Conservation (phyloP, 495 filamentous ascomycete genomes). For the Penicillium manginii region DNA sequence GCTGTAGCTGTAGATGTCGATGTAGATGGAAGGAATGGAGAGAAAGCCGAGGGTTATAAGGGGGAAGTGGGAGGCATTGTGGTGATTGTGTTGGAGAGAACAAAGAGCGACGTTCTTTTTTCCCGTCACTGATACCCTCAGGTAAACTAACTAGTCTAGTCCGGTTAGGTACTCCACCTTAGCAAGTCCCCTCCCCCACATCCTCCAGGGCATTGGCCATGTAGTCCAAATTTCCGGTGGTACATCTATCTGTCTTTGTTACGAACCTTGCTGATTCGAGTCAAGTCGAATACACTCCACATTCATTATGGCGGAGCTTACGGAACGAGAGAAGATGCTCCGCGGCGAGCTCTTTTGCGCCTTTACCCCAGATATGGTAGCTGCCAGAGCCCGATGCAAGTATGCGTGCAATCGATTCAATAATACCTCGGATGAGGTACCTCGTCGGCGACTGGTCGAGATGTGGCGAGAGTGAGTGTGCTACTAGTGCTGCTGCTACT, state of each 20-base stretch:
- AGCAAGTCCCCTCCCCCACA: no score
- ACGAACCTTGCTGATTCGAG: no score
- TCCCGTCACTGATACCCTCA: no score
- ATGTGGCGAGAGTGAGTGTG: conserved; percentile 74
- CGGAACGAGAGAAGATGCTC: conserved; percentile 42
- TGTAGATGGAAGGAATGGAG: no score
- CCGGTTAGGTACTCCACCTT: no score
- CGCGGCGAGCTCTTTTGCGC: conserved; percentile 53
- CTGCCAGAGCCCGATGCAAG: conserved; percentile 61
- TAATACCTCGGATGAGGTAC: conserved; percentile 52
- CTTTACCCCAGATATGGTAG: conserved; percentile 57
- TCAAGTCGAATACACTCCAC: neutral
- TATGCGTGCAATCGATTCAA: conserved; percentile 66
- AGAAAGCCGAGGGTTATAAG: neutral
- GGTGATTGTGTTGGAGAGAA: no score
- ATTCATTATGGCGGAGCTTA: conserved; percentile 21
- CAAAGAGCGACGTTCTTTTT: no score
- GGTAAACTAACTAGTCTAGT: no score
- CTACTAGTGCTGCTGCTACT: neutral
- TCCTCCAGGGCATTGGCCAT: no score
- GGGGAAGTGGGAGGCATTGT: neutral
- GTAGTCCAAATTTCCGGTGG: no score
- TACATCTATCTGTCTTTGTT: no score
- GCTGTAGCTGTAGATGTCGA: no score
- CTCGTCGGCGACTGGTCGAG: conserved; percentile 61